Percentiles rank a stretch among this genome's conserved stretches.
Evolutionary conservation across 108 stramenopile species (phyloP).

Genomic region (Aurantiochytrium sp.): DNA sequence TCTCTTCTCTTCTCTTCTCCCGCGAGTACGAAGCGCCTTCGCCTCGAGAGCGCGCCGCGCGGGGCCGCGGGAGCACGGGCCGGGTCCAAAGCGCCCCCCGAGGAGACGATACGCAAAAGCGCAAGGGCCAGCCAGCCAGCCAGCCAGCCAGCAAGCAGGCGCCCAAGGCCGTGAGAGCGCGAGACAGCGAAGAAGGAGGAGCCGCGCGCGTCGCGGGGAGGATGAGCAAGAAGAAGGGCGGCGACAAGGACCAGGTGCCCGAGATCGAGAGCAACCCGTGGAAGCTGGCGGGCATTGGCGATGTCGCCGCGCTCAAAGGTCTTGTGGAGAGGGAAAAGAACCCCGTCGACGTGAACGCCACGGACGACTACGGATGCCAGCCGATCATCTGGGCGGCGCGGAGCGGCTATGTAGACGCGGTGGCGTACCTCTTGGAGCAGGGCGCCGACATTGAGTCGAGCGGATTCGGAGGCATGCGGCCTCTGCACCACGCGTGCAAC

Average conservation of each 20-base stretch:
- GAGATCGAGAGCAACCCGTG: slow-evolving; percentile 36
- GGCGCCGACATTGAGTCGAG: slow-evolving; percentile 28
- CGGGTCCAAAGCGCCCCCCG: too few species aligned
- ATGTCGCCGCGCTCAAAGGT: slow-evolving; percentile 17
- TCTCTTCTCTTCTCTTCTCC: too few species aligned
- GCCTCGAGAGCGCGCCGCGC: too few species aligned
- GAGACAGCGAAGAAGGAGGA: too few species aligned
- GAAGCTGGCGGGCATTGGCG: slow-evolving; percentile 40
- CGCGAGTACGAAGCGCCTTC: too few species aligned
- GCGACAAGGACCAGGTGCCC: not conserved
- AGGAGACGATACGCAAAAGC: too few species aligned
- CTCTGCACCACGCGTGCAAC: slow-evolving; percentile 43
- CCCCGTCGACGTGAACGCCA: not conserved
- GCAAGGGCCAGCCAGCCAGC: too few species aligned
- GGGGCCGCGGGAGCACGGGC: too few species aligned
- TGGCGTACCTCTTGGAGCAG: slow-evolving; percentile 29
- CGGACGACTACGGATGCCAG: slow-evolving; percentile 35
- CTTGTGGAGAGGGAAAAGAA: slow-evolving; percentile 33
- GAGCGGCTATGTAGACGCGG: slow-evolving; percentile 27
- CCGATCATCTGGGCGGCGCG: slow-evolving; percentile 37
- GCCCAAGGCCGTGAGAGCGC: too few species aligned
- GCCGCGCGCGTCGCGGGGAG: not conserved
- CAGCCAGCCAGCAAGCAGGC: too few species aligned
- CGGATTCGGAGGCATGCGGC: slow-evolving; percentile 38
- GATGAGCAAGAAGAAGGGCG: slow-evolving; percentile 19